Evolutionary conservation across 257 asterid genomes (phyloP), one percentile per base, ranked within the genome.

Genomic region (Euphrasia confusa): DNA sequence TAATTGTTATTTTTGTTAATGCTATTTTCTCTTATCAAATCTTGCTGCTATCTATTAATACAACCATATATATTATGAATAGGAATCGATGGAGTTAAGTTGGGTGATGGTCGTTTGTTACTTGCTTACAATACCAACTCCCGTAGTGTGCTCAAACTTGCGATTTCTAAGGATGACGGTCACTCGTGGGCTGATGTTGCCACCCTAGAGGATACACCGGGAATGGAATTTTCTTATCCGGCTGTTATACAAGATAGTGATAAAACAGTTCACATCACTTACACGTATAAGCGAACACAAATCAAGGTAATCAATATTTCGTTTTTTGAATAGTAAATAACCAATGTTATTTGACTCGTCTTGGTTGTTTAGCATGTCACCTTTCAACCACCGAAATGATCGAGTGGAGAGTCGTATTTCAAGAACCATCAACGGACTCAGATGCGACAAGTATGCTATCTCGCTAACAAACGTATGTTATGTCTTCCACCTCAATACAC

Each of bases 41-140:
- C 24, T 21, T 21, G 24, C 24, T 21, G 24, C 24, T 21, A 21
- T 21, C 24, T 21, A 21, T 21, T 21, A 21, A 21, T 21, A 21
- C 24, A 21, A 21, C 24, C 24, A 21, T 21, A 21, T 21, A 21
- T 21, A 21, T 21, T 1, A 21, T 21, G 37, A 17, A 57, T 57
- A 92, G 97, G 99, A 62, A 87, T 93, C 12, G 99, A 93, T 74
- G 99, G 99, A 21, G 96, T 83, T 33, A 89, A 87, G 84, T 78
- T 89, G 78, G 71, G 17, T 27, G 97, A 89, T 61, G 96, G 95
- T 2, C 80, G 92, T 24, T 75, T 93, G 21, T 79, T 89, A 72
- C 77, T 89, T 70, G 96, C 90, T 0, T 93, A 89, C 73, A 93
- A 89, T 60, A 93, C 97, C 39, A 44, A 72, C 63, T 89, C 97